phyloP scores from a whole-genome alignment of 139 green algal species.

The Picochlorum costavermella region DNA sequence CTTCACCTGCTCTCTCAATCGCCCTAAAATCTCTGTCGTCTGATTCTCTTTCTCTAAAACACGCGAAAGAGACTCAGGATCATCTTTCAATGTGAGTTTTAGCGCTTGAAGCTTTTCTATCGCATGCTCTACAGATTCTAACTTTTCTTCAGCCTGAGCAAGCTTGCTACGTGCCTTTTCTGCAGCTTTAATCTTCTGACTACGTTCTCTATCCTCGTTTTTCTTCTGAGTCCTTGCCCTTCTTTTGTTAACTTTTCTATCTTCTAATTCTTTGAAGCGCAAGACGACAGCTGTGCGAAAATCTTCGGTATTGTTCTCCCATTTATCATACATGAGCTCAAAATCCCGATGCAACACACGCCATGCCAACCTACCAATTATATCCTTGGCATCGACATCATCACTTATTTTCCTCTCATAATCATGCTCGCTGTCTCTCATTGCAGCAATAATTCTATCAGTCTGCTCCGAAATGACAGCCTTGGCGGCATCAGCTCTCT shows the following conservation, averaged over 20 bases:
- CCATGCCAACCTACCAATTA: not conserved
- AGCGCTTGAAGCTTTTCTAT: slow-evolving; percentile 15
- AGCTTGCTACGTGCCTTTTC: slow-evolving; percentile 17
- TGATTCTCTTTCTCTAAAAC: slow-evolving; percentile 3
- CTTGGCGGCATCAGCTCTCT: not conserved
- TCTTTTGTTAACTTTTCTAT: not conserved
- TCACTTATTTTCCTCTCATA: not conserved
- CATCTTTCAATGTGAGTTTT: not conserved
- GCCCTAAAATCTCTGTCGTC: not conserved
- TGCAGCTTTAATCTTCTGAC: slow-evolving; percentile 13
- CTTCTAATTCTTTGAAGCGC: slow-evolving; percentile 1
- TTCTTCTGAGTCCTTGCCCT: not conserved
- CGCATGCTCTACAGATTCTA: slow-evolving; percentile 7
- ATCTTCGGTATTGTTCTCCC: not conserved
- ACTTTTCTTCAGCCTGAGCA: slow-evolving; percentile 15
- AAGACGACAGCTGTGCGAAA: not conserved
- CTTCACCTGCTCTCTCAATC: slow-evolving; percentile 14
- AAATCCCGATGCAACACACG: not conserved
- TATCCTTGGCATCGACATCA: not conserved
- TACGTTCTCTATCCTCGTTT: not conserved
- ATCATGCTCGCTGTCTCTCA: slow-evolving; percentile 1
- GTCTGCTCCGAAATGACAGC: not conserved
- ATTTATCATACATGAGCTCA: not conserved
- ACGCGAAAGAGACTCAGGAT: not conserved
- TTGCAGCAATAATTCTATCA: not conserved